These are phyloP conservation scores for Bryopsis sp. DNA, from an alignment of 139 green algal genomes.

Conservation along the genomic window DNA sequence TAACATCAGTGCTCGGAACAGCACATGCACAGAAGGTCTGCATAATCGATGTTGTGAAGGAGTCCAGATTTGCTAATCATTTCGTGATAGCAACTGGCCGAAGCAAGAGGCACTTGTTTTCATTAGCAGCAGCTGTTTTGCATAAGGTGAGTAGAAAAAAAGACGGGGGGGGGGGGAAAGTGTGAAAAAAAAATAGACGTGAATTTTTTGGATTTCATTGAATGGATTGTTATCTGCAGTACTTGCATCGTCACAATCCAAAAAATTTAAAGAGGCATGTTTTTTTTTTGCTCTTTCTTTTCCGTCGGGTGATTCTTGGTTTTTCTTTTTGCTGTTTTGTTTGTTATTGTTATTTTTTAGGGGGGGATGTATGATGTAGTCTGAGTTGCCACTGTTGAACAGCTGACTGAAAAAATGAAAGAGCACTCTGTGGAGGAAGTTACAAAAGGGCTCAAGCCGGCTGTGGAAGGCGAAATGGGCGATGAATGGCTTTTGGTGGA, in stretches of 20 bases:
- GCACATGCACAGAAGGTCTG: background rate
- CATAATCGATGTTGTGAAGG: background rate
- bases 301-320: background rate
- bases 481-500: conserved; percentile 11
- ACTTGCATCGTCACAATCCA: background rate
- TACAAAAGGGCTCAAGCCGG: background rate
- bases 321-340: background rate
- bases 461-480: conserved; percentile 1
- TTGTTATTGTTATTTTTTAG: background rate
- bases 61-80: background rate
- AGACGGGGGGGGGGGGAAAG: no score
- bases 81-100: background rate
- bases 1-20: no score
- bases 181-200: no score
- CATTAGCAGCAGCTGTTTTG: background rate
- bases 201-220: no score
- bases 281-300: background rate
- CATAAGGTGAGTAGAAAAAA: background rate
- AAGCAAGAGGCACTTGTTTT: background rate
- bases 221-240: background rate
- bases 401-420: background rate
- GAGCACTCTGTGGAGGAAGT: background rate
- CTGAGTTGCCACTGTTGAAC: background rate
- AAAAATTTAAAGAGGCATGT: background rate
- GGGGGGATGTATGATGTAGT: background rate